Evolutionary conservation across 2,329 filamentous ascomycete species (phyloP).

Genomic region (Fusarium pseudocircinatum): DNA sequence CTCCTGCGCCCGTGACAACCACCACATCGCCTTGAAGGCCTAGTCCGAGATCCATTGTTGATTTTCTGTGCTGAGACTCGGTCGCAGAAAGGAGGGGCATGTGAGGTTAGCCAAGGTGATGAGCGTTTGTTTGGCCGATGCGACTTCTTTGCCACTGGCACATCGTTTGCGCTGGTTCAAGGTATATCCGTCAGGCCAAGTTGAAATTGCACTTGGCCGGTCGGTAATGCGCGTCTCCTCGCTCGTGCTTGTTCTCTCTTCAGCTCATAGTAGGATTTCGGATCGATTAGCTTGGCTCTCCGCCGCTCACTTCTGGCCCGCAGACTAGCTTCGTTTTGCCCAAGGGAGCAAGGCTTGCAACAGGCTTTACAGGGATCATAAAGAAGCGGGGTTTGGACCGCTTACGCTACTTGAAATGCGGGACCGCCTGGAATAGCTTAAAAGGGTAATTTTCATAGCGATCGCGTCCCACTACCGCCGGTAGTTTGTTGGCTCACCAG

Average conservation of each 20-base stretch:
- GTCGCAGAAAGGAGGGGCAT: rapidly evolving
- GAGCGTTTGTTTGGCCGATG: not conserved
- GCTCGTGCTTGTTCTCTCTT: not conserved
- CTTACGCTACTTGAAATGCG: not conserved
- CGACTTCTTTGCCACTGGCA: not conserved
- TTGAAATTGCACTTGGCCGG: rapidly evolving
- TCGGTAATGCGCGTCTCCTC: too few relatives aligned
- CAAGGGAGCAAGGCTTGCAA: not conserved
- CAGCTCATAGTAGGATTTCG: not conserved
- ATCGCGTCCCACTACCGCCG: rapidly evolving
- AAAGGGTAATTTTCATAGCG: not conserved
- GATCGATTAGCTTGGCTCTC: not conserved
- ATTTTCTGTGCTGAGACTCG: too few relatives aligned
- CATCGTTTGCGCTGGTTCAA: not conserved
- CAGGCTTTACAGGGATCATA: not conserved
- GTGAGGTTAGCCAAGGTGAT: rapidly evolving
- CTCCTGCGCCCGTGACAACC: rapidly evolving
- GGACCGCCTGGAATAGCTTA: not conserved
- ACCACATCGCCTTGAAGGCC: not conserved
- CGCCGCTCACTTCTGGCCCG: not conserved
- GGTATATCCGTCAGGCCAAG: rapidly evolving
- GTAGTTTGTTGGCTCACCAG: not conserved
- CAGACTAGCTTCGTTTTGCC: not conserved
- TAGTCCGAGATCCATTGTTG: not conserved
- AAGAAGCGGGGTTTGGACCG: not conserved